phyloP scores from a whole-genome alignment of 2,329 filamentous ascomycete genomes.

The Talaromyces verruculosus region DNA sequence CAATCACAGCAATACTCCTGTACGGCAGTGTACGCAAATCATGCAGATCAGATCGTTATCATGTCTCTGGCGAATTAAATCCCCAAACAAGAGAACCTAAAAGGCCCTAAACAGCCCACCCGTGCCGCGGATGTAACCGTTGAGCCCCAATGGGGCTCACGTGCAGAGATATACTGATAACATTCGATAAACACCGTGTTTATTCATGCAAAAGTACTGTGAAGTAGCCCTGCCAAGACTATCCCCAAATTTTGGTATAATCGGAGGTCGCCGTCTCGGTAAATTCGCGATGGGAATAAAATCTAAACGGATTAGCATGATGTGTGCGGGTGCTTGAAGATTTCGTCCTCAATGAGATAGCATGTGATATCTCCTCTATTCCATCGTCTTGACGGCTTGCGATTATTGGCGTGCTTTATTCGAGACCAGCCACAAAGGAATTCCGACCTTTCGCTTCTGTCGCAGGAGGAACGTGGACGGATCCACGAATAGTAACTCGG shows the following conservation, averaged over 20 bases:
- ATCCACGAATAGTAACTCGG: not conserved
- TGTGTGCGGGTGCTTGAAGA: not conserved
- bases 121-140: slow-evolving; percentile 12
- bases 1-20: not conserved
- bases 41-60: slow-evolving; percentile 9
- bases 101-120: slow-evolving; percentile 1
- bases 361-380: not conserved
- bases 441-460: not conserved
- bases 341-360: not conserved
- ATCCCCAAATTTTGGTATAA: not conserved
- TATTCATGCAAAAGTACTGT: not conserved
- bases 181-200: slow-evolving; percentile 4
- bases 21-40: not conserved
- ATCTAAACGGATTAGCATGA: not conserved
- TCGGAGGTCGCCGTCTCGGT: slow-evolving; percentile 11
- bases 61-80: not conserved
- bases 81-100: not conserved
- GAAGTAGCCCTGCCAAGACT: not conserved
- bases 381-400: not conserved
- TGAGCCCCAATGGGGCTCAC: slow-evolving; percentile 3
- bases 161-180: not conserved
- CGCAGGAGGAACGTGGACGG: not conserved
- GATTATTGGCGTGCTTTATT: not conserved
- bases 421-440: not conserved
- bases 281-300: not conserved